Conservation (phyloP, 2,329 filamentous ascomycete species). For the Pseudocercospora macadamiae region DNA sequence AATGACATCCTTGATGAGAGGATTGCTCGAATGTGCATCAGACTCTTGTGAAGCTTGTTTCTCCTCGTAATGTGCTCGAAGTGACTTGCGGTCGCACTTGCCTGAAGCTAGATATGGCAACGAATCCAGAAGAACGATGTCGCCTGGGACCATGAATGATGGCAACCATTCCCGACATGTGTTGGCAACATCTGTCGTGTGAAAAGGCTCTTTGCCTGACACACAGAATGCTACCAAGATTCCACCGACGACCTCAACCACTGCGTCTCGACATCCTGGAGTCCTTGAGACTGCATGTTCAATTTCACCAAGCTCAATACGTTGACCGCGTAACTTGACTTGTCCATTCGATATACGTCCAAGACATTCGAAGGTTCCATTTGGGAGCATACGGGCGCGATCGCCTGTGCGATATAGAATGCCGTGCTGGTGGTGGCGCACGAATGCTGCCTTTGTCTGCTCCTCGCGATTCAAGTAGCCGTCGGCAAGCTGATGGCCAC, state of each 20-base stretch:
- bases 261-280: conserved; percentile 64
- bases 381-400: conserved; percentile 68
- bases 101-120: conserved; percentile 81
- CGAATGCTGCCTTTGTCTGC: conserved; percentile 72
- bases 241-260: conserved; percentile 68
- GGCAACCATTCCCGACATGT: conserved; percentile 77
- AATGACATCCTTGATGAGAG: conserved; percentile 16
- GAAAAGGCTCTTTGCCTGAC: conserved; percentile 47
- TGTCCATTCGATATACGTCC: conserved; percentile 80
- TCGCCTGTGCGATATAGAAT: conserved; percentile 83
- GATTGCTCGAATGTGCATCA: background rate
- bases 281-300: conserved; percentile 70
- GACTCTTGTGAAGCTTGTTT: conserved; percentile 28
- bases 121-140: conserved; percentile 64
- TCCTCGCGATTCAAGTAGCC: conserved; percentile 81
- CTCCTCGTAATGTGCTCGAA: conserved; percentile 60
- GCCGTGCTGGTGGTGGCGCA: conserved; percentile 66
- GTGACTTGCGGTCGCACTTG: conserved; percentile 72
- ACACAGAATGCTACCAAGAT: conserved; percentile 76
- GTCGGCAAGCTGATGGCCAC: conserved; percentile 76
- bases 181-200: conserved; percentile 52
- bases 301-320: conserved; percentile 62
- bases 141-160: conserved; percentile 78
- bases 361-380: conserved; percentile 78
- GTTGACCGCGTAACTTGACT: conserved; percentile 82